phyloP scores from a whole-genome alignment of 164 flowering plant genomes.

The Dillenia suffruticosa region DNA sequence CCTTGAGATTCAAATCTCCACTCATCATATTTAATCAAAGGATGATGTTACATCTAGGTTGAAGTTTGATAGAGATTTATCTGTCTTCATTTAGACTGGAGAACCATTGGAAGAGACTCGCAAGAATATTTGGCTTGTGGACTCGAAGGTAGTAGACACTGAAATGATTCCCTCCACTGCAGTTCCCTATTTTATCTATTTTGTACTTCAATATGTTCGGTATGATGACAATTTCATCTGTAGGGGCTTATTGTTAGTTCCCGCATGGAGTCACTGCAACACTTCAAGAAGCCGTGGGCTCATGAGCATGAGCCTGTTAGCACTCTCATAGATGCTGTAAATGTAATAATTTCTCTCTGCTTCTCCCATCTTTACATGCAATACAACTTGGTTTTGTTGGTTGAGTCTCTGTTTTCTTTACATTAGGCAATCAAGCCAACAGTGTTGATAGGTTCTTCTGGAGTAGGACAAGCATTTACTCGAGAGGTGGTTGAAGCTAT shows the following conservation, averaged over 20 bases:
- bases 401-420: neutral
- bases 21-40: too few relatives aligned
- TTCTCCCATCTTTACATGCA: neutral
- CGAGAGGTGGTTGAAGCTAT: slow-evolving; percentile 85
- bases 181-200: neutral
- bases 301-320: slow-evolving; percentile 88
- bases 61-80: neutral
- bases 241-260: slow-evolving; percentile 91
- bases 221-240: slow-evolving; percentile 3
- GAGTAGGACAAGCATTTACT: slow-evolving; percentile 75
- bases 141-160: slow-evolving; percentile 64
- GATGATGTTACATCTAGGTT: neutral
- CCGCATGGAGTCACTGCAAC: slow-evolving; percentile 77
- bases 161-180: neutral
- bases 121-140: slow-evolving; percentile 92
- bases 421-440: slow-evolving; percentile 78
- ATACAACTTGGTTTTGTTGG: neutral
- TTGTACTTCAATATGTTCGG: neutral
- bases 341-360: slow-evolving; percentile 36
- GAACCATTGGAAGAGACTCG: slow-evolving; percentile 73
- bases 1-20: too few relatives aligned
- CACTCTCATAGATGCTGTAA: slow-evolving; percentile 71
- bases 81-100: slow-evolving; percentile 45
- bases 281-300: slow-evolving; percentile 98
- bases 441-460: slow-evolving; percentile 80